Base-by-base conservation (phyloP, 805 yeast species). In the Kuraishia molischiana region DNA sequence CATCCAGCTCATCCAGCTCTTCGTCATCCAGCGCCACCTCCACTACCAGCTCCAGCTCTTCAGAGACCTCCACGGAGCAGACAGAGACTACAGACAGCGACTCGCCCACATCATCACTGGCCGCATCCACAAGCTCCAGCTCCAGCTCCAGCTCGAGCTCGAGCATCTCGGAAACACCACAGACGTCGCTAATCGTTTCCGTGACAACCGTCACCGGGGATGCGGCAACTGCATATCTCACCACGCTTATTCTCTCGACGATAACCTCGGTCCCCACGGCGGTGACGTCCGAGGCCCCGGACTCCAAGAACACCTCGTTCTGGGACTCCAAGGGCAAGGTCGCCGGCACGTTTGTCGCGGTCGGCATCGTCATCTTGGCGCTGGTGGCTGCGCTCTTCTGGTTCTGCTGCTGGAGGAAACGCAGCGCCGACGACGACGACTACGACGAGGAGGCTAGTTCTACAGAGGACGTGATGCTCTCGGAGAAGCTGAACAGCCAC, bases 311-410 rank as follows among this genome's bases (percentile, higher is more conserved):
- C 8, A 50, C 49, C 15, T 62, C 77, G 3, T 85, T 80, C 51
- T 85, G 82, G 67, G 66, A 69, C 40, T 62, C 74, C 34, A 74
- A 73, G 34, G 94, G 90, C 0, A 82, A 80, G 52, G 92, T 85
- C 1, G 94, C 89, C 0, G 95, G 94, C 3, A 82, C 86, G 0
- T 85, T 85, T 58, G 75, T 82, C 2, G 87, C 74, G 0, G 92
- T 85, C 14, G 95, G 89, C 1, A 48, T 85, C 1, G 77, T 79
- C 1, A 71, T 60, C 1, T 47, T 74, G 0, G 66, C 66, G 1
- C 35, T 77, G 1, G 35, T 79, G 1, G 47, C 59, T 0, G 59
- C 65, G 1, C 42, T 79, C 43, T 42, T 69, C 49, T 61, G 72
- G 59, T 54, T 68, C 28, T 43, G 63, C 26, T 47, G 62, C 44